phyloP scores from a whole-genome alignment of 2,329 filamentous ascomycete species.

The Didymella exigua region DNA sequence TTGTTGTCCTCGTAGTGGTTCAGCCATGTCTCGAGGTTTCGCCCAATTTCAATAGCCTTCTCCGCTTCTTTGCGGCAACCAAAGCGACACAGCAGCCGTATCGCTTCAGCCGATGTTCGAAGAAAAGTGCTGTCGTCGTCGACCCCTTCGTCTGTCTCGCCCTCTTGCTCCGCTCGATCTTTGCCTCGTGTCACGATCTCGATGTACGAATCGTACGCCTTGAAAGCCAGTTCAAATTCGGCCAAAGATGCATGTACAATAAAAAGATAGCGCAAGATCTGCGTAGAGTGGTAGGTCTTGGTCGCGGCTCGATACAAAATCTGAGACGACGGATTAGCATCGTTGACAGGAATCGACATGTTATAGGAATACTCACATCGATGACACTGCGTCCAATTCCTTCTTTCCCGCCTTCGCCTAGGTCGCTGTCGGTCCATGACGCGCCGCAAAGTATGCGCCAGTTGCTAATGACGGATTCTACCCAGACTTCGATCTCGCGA shows the following conservation, averaged over 20 bases:
- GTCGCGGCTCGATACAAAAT: slow-evolving; percentile 88
- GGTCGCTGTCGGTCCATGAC: slow-evolving; percentile 78
- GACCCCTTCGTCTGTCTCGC: slow-evolving; percentile 70
- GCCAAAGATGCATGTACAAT: slow-evolving; percentile 84
- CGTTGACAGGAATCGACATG: background rate
- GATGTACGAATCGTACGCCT: slow-evolving; percentile 89
- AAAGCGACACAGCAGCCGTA: slow-evolving; percentile 81
- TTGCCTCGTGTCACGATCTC: slow-evolving; percentile 86
- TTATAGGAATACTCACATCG: slow-evolving; percentile 54
- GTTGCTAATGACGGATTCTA: slow-evolving; percentile 78
- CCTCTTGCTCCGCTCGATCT: slow-evolving; percentile 76
- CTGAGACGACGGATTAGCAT: slow-evolving; percentile 46
- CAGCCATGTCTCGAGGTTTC: slow-evolving; percentile 76
- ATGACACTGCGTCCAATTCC: slow-evolving; percentile 76
- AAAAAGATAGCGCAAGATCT: slow-evolving; percentile 85
- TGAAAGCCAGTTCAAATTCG: slow-evolving; percentile 90
- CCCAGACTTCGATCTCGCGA: slow-evolving; percentile 80
- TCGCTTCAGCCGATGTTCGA: slow-evolving; percentile 77
- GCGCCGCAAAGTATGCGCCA: slow-evolving; percentile 83
- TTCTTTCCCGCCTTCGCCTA: slow-evolving; percentile 80
- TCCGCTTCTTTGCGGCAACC: slow-evolving; percentile 76
- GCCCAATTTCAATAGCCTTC: slow-evolving; percentile 74
- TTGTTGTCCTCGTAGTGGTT: slow-evolving; percentile 56
- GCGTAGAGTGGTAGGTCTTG: slow-evolving; percentile 93
- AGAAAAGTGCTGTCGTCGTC: slow-evolving; percentile 80